These are phyloP conservation scores for Sanghuangporus weigelae DNA, from an alignment of 1,284 basidiomycete genomes.

Conservation along the genomic window DNA sequence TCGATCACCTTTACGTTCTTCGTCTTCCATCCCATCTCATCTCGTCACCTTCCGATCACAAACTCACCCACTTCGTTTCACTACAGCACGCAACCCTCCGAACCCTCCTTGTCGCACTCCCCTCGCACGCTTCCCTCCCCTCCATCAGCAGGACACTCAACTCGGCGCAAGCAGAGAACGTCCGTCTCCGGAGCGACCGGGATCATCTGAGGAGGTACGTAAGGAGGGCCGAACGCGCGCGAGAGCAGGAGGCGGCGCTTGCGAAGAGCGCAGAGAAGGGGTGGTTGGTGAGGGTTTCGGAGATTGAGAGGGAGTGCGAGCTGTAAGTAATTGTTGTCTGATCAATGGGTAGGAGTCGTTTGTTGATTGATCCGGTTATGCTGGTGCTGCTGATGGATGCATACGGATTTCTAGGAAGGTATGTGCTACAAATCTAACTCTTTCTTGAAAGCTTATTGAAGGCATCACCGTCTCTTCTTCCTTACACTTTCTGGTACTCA, in stretches of 20 bases:
- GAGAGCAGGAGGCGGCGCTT: slow-evolving; percentile 8
- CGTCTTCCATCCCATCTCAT: not conserved
- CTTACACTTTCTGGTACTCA: not conserved
- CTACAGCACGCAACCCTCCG: slow-evolving; percentile 7
- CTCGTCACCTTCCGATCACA: not conserved
- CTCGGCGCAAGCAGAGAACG: not conserved
- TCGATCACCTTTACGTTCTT: not conserved
- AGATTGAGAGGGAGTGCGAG: slow-evolving; percentile 11
- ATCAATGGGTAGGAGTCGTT: not conserved
- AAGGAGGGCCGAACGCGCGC: not conserved
- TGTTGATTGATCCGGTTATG: not conserved
- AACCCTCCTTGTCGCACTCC: not conserved
- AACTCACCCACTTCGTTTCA: not conserved
- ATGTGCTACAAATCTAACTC: not conserved
- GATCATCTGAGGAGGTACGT: slow-evolving; percentile 2
- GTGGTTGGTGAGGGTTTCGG: slow-evolving; percentile 4
- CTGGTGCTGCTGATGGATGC: not conserved
- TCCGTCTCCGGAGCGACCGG: slow-evolving; percentile 6
- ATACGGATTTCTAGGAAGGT: slow-evolving; percentile 4
- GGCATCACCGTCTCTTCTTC: not conserved
- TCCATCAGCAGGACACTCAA: not conserved
- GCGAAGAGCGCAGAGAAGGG: not conserved
- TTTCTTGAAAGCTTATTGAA: not conserved
- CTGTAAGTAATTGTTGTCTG: not conserved
- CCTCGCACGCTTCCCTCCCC: not conserved